Conservation (phyloP, 2,329 filamentous ascomycete species). For the Aquanectria penicillioides region DNA sequence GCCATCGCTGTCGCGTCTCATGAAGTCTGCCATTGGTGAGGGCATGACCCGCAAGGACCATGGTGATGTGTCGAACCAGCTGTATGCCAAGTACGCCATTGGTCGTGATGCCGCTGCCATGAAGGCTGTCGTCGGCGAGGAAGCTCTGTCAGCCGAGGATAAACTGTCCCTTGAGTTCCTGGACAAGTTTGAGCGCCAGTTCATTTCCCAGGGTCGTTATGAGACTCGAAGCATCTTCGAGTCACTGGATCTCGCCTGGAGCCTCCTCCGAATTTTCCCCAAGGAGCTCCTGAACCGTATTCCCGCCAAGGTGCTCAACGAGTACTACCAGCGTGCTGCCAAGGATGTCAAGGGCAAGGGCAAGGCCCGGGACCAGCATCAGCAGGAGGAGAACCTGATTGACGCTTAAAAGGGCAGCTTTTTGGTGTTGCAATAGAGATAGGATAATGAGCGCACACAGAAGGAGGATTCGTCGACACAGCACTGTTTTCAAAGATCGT, state of each 20-base stretch:
- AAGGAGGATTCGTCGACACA: conserved; percentile 34
- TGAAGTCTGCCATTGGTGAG: conserved; percentile 99
- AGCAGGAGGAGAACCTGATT: conserved; percentile 68
- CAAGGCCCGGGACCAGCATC: conserved; percentile 59
- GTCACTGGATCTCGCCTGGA: conserved; percentile 96
- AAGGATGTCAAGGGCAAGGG: conserved; percentile 72
- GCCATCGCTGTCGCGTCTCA: conserved; percentile 96
- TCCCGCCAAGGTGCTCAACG: conserved; percentile 82
- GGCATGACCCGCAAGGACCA: conserved; percentile 97
- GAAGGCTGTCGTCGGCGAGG: conserved; percentile 99
- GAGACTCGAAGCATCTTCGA: conserved; percentile 93
- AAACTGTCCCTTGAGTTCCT: conserved; percentile 98
- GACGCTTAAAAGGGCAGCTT: conserved; percentile 57
- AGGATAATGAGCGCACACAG: conserved; percentile 38
- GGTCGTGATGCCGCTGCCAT: conserved; percentile 97
- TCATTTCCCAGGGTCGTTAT: conserved; percentile 92
- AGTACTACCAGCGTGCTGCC: conserved; percentile 79
- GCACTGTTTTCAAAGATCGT: conserved; percentile 38
- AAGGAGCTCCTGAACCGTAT: conserved; percentile 98
- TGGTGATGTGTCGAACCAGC: conserved; percentile 98
- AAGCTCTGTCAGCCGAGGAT: conserved; percentile 93
- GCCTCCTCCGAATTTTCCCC: conserved; percentile 94
- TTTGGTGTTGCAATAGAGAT: conserved; percentile 38
- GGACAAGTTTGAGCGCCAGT: conserved; percentile 97
- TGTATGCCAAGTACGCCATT: conserved; percentile 99